Conservation (phyloP, 2,329 filamentous ascomycete genomes). For the Diplodia intermedia region DNA sequence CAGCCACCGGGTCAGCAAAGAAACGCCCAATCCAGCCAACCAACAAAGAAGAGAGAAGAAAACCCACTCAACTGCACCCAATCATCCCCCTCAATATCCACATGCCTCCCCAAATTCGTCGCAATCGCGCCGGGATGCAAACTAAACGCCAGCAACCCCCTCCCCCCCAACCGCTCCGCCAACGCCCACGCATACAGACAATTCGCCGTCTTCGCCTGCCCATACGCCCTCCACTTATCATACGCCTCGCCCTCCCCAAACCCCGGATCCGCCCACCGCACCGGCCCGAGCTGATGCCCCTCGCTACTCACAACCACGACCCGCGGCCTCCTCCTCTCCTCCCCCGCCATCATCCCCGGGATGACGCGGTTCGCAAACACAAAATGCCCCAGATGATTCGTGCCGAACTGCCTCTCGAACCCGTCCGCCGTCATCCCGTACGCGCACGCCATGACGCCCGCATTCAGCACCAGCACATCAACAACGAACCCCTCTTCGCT, state of each 20-base stretch:
- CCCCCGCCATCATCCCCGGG: conserved; percentile 45
- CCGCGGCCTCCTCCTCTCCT: conserved; percentile 40
- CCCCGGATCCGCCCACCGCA: conserved; percentile 36
- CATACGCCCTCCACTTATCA: conserved; percentile 35
- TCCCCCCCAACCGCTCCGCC: conserved; percentile 38
- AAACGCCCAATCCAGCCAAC: too few relatives aligned
- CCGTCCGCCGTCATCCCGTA: conserved; percentile 47
- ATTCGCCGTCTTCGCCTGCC: conserved; percentile 40
- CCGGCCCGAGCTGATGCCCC: conserved; percentile 34
- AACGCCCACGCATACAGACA: conserved; percentile 40
- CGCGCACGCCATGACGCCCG: conserved; percentile 46
- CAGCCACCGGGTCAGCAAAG: conserved; percentile 4
- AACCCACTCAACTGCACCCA: conserved; percentile 36
- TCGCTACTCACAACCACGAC: conserved; percentile 42
- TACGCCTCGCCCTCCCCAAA: conserved; percentile 34
- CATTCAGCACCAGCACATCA: conserved; percentile 54
- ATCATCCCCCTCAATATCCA: conserved; percentile 35
- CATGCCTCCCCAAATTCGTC: conserved; percentile 38
- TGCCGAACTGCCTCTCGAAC: conserved; percentile 55
- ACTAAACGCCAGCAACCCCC: conserved; percentile 41
- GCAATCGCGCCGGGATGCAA: conserved; percentile 43
- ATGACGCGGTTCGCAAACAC: conserved; percentile 54
- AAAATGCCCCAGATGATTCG: conserved; percentile 56
- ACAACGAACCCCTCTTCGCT: conserved; percentile 41
- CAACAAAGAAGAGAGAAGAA: neutral